These are phyloP conservation scores for Sporisorium exsertum DNA, from an alignment of 1,284 basidiomycete genomes.

Conservation along the genomic window DNA sequence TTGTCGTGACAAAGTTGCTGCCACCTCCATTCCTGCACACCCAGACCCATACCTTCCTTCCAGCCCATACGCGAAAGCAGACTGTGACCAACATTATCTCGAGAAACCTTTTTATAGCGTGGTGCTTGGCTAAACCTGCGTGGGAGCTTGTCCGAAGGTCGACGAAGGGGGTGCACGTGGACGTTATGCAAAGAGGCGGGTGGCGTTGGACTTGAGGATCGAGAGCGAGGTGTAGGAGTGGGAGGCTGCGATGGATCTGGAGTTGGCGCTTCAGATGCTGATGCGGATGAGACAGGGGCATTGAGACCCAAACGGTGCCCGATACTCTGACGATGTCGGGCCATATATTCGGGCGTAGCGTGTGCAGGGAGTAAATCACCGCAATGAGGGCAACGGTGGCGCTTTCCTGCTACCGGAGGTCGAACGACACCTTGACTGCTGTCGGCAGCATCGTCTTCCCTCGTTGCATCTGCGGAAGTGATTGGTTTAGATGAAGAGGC, in stretches of 20 bases:
- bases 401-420: background rate
- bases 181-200: constrained; percentile 2
- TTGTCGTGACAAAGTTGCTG: constrained; percentile 24
- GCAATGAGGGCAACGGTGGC: constrained; percentile 21
- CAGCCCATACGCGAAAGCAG: constrained; percentile 46
- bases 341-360: constrained; percentile 25
- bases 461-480: background rate
- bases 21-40: constrained; percentile 43
- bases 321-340: constrained; percentile 41
- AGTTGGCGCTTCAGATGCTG: constrained; percentile 34
- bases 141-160: constrained; percentile 8
- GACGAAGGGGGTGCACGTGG: constrained; percentile 2
- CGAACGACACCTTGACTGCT: background rate
- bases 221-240: constrained; percentile 16
- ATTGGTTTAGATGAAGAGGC: background rate
- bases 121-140: constrained; percentile 28
- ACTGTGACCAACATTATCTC: constrained; percentile 43
- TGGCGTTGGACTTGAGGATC: constrained; percentile 4
- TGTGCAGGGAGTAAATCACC: constrained; percentile 24
- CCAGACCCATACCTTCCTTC: constrained; percentile 50
- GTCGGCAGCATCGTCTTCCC: background rate
- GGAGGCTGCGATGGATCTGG: constrained; percentile 16
- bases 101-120: constrained; percentile 33
- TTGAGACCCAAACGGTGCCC: constrained; percentile 39
- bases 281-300: constrained; percentile 34